Base-by-base conservation (phyloP, 2,329 filamentous ascomycete species). In the Penicillium sp. region DNA sequence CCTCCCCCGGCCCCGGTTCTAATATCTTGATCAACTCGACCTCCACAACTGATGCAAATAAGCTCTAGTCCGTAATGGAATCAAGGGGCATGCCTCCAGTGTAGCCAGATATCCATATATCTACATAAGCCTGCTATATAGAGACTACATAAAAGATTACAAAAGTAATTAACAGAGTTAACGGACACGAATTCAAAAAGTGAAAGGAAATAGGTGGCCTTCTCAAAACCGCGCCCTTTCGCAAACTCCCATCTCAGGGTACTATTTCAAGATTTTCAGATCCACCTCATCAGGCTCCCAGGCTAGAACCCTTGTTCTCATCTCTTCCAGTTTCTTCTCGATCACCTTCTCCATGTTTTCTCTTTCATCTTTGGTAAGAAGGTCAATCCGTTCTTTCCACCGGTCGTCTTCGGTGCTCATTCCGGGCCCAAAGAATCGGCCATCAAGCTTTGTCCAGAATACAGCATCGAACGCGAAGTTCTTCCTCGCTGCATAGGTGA, bases 271-370 rank as follows among this genome's bases (percentile, higher is more conserved):
- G 39, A 40, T 40, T n/a, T 40, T 40, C 39, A 29, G 39, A 39
- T 39, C 25, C 38, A 39, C 24, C 12, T 48, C 46, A 45, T 48
- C 42, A 24, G 46, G 47, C 6, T 45, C 42, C 47, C 42, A 49
- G 33, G 47, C 13, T 24, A 49, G 27, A 45, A 44, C 8, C 32
- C 47, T 45, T 26, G 29, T 41, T 27, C 40, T 34, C 37, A 27
- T 49, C 26, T 45, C 43, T 34, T 45, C 26, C 6, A 42, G 9
- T 37, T 45, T 45, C 42, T 45, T 13, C 32, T 32, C 43, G n/a
- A 45, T 38, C 12, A 39, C 25, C 29, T 42, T 39, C 29, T 49
- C 42, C n/a, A 49, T 49, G 11, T 41, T 25, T 18, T 13, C 42
- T 39, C 11, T 45, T 41, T 40, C 39, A 8, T 49, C 42, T 36